Percentiles rank a stretch among this genome's conserved stretches.
Conservation (phyloP, 2,329 filamentous ascomycete species). For the Trichoderma atroviride region DNA sequence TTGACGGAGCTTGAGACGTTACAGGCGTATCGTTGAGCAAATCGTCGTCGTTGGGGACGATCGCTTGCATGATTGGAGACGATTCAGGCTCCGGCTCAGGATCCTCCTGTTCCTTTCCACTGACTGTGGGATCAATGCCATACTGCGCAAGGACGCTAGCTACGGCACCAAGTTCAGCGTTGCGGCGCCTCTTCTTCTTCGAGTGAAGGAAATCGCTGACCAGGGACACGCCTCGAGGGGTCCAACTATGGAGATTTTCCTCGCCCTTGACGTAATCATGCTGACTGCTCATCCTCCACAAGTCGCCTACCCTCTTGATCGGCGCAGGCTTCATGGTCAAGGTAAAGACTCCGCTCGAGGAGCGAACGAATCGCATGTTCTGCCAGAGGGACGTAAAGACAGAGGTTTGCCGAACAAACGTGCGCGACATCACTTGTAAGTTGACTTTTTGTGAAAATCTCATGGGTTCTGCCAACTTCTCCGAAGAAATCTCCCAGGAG, state of each 20-base stretch:
- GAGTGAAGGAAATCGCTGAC: constrained; percentile 83
- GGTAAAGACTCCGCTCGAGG: constrained; percentile 83
- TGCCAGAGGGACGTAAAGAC: constrained; percentile 89
- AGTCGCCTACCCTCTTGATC: constrained; percentile 86
- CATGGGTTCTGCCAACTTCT: constrained; percentile 85
- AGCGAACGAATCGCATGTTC: constrained; percentile 81
- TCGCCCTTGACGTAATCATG: constrained; percentile 97
- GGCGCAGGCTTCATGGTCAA: constrained; percentile 83
- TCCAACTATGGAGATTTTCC: constrained; percentile 82
- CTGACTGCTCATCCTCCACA: constrained; percentile 95
- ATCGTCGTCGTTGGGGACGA: constrained; percentile 58
- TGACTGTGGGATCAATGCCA: constrained; percentile 49
- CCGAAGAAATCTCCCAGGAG: constrained; percentile 81
- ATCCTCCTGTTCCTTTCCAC: constrained; percentile 38
- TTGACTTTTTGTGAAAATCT: constrained; percentile 79
- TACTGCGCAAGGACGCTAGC: constrained; percentile 67
- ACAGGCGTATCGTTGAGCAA: constrained; percentile 61
- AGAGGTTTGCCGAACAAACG: constrained; percentile 82
- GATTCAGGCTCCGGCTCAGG: constrained; percentile 44
- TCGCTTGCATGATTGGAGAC: constrained; percentile 41
- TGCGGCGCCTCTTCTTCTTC: constrained; percentile 71
- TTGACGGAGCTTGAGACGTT: constrained; percentile 48
- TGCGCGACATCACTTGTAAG: constrained; percentile 80
- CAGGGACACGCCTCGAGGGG: constrained; percentile 83
- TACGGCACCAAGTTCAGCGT: constrained; percentile 78